Evolutionary conservation across 148 eudicot genomes (phyloP), one percentile per base, ranked within the genome.

Genomic region (Fagopyrum homotropicum): DNA sequence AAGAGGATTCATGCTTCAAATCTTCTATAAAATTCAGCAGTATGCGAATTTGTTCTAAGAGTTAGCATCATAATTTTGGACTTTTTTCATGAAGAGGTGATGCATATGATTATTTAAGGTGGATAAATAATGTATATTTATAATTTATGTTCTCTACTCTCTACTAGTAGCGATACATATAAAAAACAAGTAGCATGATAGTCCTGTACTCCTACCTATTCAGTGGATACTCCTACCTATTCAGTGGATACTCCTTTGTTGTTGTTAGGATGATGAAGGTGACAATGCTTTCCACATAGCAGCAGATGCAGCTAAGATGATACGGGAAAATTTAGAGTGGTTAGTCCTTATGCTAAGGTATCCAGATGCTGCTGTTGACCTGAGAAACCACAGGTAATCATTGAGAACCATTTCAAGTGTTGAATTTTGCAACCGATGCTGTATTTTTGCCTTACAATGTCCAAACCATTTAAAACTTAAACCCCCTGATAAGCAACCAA

Each of bases 251-350:
- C 17, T 52, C n/a, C n/a, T 52, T 29, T 61, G 19, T 40, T 52
- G 54, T 78, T 77, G 56, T 78, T 83, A 95, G 99, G 98, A 95
- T 83, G 99, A 95, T 83, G 98, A 95, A 85, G 99, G 99, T 63
- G 91, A 95, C 83, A 92, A 86, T 88, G 99, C 99, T 81, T 95
- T 92, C 83, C 99, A 95, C 82, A 90, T 92, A 81, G 99, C 99
- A 48, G 99, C 99, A 84, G 96, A 89, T 83, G 88, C 94, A 72
- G 96, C 99, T 81, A 95, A 90, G 82, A 92, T 90, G 96, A 90
- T 95, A 49, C 97, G 99, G 71, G 99, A 95, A 85, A 95, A 95
- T 82, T 89, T 95, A 46, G 90, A 88, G 57, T 95, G 99, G 99
- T 81, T 95, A 75, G 83, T 88, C 77, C 84, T 84, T 66, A 95